Evolutionary conservation across 2,329 filamentous ascomycete genomes (phyloP).

Genomic region (Trichoderma pleuroti): DNA sequence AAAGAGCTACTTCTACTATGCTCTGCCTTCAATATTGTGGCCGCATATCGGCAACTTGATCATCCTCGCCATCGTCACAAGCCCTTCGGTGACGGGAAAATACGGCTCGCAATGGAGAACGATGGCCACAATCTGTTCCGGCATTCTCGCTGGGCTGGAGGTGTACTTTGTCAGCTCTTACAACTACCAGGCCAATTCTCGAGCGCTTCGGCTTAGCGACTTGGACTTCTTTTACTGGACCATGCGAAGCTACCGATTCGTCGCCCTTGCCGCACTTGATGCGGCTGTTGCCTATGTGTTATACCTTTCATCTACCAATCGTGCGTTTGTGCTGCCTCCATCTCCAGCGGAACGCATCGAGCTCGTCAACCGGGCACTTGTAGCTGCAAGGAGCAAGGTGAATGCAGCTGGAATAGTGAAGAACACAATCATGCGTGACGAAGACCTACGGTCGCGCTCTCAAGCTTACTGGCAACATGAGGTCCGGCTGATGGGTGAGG

Average conservation of each 20-base stretch:
- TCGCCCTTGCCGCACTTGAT: slow-evolving; percentile 65
- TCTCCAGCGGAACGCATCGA: slow-evolving; percentile 65
- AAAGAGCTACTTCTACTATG: slow-evolving; percentile 73
- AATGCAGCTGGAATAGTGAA: slow-evolving; percentile 70
- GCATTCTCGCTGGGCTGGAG: slow-evolving; percentile 60
- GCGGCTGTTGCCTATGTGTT: slow-evolving; percentile 59
- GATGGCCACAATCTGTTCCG: slow-evolving; percentile 61
- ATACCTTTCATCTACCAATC: slow-evolving; percentile 75
- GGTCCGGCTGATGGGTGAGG: slow-evolving; percentile 64
- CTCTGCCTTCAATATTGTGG: slow-evolving; percentile 65
- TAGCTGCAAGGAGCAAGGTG: slow-evolving; percentile 61
- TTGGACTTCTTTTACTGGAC: slow-evolving; percentile 71
- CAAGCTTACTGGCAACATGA: slow-evolving; percentile 80
- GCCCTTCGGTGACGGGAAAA: slow-evolving; percentile 58
- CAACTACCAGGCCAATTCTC: slow-evolving; percentile 61
- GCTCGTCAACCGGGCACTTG: slow-evolving; percentile 52
- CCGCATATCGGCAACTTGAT: slow-evolving; percentile 80
- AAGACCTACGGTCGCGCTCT: slow-evolving; percentile 60
- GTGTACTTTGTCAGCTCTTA: slow-evolving; percentile 63
- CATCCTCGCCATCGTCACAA: slow-evolving; percentile 70
- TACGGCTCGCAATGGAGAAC: slow-evolving; percentile 67
- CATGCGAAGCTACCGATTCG: slow-evolving; percentile 58
- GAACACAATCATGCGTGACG: slow-evolving; percentile 76
- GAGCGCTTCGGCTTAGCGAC: slow-evolving; percentile 58
- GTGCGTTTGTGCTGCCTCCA: slow-evolving; percentile 65